These are phyloP conservation scores for Hypoxylon sp. DNA, from an alignment of 2,329 filamentous ascomycete species.

Conservation along the genomic window DNA sequence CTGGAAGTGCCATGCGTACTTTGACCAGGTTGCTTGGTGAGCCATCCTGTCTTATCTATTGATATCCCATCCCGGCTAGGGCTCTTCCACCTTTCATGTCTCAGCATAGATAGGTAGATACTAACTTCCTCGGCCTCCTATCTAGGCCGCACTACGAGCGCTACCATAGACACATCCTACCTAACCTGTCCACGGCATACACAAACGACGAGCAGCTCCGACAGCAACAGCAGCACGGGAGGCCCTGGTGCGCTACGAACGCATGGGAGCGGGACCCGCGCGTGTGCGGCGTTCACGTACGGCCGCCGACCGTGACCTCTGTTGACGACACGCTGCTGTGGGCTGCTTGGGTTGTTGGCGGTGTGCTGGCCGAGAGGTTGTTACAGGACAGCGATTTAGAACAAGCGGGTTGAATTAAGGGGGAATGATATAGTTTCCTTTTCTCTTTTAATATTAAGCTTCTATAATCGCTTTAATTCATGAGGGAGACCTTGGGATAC, in stretches of 20 bases:
- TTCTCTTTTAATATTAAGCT: neutral
- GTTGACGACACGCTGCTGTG: constrained; percentile 32
- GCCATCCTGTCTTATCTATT: neutral
- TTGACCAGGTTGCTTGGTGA: constrained; percentile 49
- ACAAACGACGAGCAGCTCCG: neutral
- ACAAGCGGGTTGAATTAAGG: neutral
- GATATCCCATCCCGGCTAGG: neutral
- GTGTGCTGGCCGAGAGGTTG: constrained; percentile 5
- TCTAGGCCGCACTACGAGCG: constrained; percentile 30
- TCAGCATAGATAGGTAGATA: neutral
- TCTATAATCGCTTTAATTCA: neutral
- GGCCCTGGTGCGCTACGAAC: constrained; percentile 10
- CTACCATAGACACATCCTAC: constrained; percentile 36
- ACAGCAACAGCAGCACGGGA: constrained; percentile 6
- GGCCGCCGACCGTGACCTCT: constrained; percentile 6
- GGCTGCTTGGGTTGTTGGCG: constrained; percentile 21
- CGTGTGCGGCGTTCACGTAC: constrained; percentile 20
- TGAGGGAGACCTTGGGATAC: neutral
- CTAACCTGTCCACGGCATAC: constrained; percentile 3
- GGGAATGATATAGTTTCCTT: neutral
- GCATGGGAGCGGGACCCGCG: constrained; percentile 15
- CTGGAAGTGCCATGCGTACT: constrained; percentile 52
- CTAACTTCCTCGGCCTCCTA: neutral
- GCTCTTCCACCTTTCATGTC: too few species aligned
- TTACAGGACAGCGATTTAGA: neutral